Conservation (phyloP, 2,329 filamentous ascomycete genomes). For the Fusarium sp. region DNA sequence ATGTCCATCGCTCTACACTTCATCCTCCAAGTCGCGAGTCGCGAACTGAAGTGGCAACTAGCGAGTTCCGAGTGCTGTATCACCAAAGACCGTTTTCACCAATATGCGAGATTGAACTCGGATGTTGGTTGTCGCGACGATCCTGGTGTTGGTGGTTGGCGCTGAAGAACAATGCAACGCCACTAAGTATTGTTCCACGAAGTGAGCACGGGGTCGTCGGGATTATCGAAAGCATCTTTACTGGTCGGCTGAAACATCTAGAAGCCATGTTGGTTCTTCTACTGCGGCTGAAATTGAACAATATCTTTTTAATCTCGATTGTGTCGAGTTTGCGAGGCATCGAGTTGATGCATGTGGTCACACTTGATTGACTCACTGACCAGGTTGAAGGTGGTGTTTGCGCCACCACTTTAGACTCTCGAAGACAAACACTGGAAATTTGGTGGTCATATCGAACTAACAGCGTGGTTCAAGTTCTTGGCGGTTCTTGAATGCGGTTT, state of each 20-base stretch:
- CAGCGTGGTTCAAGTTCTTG: no score
- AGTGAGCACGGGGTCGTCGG: neutral
- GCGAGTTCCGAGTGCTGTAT: neutral
- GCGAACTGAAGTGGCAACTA: neutral
- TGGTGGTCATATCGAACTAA: neutral
- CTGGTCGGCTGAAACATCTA: neutral
- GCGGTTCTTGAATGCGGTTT: neutral
- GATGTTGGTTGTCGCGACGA: neutral
- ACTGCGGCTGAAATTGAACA: neutral
- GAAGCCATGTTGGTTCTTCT: accelerated
- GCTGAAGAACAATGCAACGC: conserved; percentile 22
- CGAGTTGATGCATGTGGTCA: neutral
- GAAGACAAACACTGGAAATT: neutral
- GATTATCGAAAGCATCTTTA: neutral
- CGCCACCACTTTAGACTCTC: neutral
- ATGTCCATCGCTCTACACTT: neutral
- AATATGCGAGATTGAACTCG: neutral
- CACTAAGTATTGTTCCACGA: conserved; percentile 25
- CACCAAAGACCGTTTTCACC: neutral
- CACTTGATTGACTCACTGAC: neutral
- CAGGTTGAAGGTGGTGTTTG: neutral
- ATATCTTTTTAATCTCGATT: neutral
- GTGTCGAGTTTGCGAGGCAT: neutral
- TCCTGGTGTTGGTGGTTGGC: neutral
- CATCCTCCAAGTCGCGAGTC: neutral